phyloP scores from a whole-genome alignment of 208 protist genomes.

The Plasmodiophora brassicae region DNA sequence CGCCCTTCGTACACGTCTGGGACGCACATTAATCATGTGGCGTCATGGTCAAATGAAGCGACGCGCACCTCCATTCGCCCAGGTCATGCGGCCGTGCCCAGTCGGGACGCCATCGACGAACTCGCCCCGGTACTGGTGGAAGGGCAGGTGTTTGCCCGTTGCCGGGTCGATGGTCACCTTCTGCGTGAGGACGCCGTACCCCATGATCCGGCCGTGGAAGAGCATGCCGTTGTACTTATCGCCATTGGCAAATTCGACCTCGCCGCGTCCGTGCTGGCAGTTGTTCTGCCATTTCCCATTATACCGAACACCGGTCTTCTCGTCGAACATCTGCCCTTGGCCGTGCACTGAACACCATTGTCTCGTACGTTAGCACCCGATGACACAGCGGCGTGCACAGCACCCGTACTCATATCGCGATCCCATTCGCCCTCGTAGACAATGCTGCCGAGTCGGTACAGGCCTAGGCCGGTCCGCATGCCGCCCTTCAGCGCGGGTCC shows the following conservation, averaged over 20 bases:
- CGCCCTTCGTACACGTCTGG: background rate
- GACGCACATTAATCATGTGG: background rate
- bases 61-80: background rate
- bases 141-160: background rate
- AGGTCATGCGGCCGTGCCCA: background rate
- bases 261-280: background rate
- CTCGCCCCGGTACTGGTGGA: background rate
- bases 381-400: background rate
- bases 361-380: background rate
- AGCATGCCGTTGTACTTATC: background rate
- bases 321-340: background rate
- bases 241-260: slow-evolving; percentile 3
- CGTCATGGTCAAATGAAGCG: no score
- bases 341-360: background rate
- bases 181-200: background rate
- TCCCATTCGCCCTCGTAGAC: slow-evolving; percentile 4
- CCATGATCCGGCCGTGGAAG: slow-evolving; percentile 25
- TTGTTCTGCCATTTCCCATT: background rate
- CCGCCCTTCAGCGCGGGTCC: background rate
- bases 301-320: background rate
- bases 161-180: background rate
- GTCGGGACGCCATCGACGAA: background rate
- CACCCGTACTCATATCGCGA: background rate
- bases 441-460: background rate
- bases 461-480: background rate